phyloP scores from a whole-genome alignment of 1,284 basidiomycete genomes.

The Cryptococcus sp. region DNA sequence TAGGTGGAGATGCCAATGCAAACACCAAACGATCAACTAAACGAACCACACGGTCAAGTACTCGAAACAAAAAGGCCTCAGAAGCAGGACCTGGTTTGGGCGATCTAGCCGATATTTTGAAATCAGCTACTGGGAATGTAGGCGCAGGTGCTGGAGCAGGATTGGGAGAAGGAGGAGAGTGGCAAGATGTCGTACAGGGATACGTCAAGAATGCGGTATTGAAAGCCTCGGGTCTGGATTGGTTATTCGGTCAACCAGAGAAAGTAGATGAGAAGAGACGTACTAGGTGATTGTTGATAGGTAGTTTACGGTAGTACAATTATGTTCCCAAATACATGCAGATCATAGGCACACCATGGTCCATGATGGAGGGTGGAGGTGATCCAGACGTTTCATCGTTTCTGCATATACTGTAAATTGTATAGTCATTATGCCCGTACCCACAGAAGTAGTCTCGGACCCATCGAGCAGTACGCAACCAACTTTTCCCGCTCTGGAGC shows the following conservation, averaged over 20 bases:
- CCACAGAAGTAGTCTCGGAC: background rate
- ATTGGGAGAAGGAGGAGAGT: slow-evolving; percentile 8
- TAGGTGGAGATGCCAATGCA: background rate
- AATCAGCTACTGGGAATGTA: slow-evolving; percentile 6
- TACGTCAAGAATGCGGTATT: slow-evolving; percentile 34
- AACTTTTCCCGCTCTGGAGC: slow-evolving; percentile 14
- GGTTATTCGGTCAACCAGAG: slow-evolving; percentile 21
- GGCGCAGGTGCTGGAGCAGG: too few relatives aligned
- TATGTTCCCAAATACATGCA: too few relatives aligned
- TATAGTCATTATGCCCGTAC: slow-evolving; percentile 1
- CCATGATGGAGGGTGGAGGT: background rate
- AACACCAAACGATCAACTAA: background rate
- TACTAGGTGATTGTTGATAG: too few relatives aligned
- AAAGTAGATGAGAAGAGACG: background rate
- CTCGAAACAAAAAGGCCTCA: background rate
- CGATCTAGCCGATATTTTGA: slow-evolving; percentile 4
- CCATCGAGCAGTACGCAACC: background rate
- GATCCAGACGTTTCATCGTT: background rate
- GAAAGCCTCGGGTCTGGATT: slow-evolving; percentile 34
- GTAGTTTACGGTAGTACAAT: too few relatives aligned
- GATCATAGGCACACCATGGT: too few relatives aligned
- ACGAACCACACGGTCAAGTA: background rate
- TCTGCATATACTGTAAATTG: background rate
- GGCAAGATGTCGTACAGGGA: slow-evolving; percentile 30
- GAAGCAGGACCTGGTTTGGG: background rate